Conservation (phyloP, 257 asterid genomes). For the Scutellaria baicalensis region DNA sequence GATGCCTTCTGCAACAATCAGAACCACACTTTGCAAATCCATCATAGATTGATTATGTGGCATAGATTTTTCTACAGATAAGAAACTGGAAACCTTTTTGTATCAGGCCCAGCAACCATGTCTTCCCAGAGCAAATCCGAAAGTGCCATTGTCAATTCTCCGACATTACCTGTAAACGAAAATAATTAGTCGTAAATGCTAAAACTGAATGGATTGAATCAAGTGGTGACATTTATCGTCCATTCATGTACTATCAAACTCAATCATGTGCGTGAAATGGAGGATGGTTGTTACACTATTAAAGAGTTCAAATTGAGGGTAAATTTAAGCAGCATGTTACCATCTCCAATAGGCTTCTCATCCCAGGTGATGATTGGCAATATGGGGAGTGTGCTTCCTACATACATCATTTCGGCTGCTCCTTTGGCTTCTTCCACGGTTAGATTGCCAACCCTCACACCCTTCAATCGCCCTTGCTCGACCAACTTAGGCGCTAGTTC, state of each 20-base stretch:
- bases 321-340: too few species aligned
- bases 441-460: constrained; percentile 40
- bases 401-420: constrained; percentile 75
- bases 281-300: too few species aligned
- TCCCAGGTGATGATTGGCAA: constrained; percentile 74
- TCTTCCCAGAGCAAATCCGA: constrained; percentile 92
- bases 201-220: neutral
- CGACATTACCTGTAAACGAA: constrained; percentile 53
- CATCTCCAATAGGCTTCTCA: constrained; percentile 73
- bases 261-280: neutral
- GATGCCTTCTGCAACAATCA: neutral
- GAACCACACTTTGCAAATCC: neutral
- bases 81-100: constrained; percentile 54
- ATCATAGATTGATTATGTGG: neutral
- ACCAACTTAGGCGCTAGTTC: constrained; percentile 65
- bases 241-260: neutral
- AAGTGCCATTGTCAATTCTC: constrained; percentile 83
- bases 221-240: neutral
- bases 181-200: neutral
- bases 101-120: constrained; percentile 74
- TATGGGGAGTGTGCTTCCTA: constrained; percentile 91
- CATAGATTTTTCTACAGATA: constrained; percentile 22
- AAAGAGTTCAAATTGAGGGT: neutral
- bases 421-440: constrained; percentile 48
- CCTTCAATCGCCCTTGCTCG: constrained; percentile 48